Base-by-base conservation (phyloP, 371 early-diverging fungal genomes). In the Rhizopus microsporus region DNA sequence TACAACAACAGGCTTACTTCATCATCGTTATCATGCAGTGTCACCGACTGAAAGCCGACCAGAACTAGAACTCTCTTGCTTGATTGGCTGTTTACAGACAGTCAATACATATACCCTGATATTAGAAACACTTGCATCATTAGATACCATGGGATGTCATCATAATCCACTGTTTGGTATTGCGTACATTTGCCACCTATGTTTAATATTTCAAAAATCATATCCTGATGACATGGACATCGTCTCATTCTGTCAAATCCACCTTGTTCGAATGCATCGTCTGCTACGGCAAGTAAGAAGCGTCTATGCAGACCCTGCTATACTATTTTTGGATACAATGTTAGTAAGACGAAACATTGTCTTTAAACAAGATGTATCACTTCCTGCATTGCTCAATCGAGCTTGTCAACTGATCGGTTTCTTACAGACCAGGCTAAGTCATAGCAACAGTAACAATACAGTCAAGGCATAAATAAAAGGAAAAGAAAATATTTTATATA, bases 81-180 rank as follows among this genome's bases (percentile, higher is more conserved):
- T 72, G 3, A 59, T 70, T 0, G 60, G 66, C 2, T 65, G 65
- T 39, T 40, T 77, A 23, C 40, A 49, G 7, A 54, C 62, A 9
- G 55, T 72, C 10, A 56, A 67, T 33, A 52, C 64, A 30, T 74
- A 72, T 59, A 77, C 74, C 51, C 57, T 58, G 10, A 57, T 70
- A 8, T 51, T 77, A 51, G 78, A 77, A 57, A 43, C 64, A 8
- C 48, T 74, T 13, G 56, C 57, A 7, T 34, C 38, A 2, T 29
- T 74, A 23, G 78, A 77, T 48, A 60, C 62, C 0, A 56, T 62
- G 5, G 70, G 69, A 17, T 77, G 78, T 56, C 62, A 65, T n/a
- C 69, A 74, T n/a, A 66, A 60, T 13, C 78, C 78, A 0, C 60
- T 70, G 0, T 71, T 74, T 45, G 78, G 72, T 3, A 42, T 55